phyloP scores from a whole-genome alignment of 495 filamentous ascomycete species.

The Cercophora sp. region DNA sequence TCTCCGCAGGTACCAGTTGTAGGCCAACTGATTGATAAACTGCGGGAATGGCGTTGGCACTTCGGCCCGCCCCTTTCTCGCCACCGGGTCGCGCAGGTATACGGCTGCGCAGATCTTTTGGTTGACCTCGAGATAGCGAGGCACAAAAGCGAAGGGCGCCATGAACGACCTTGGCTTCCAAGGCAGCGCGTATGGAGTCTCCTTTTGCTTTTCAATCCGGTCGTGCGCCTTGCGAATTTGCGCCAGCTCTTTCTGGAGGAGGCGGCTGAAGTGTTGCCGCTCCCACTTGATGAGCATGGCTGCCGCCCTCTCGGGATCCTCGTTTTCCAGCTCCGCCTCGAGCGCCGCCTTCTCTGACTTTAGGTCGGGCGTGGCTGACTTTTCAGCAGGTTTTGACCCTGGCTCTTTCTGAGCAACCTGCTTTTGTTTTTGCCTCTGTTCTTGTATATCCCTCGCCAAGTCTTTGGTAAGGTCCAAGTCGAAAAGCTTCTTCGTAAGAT shows the following conservation, averaged over 20 bases:
- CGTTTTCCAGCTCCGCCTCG: no score
- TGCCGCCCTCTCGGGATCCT: no score
- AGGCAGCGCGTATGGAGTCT: slow-evolving; percentile 87
- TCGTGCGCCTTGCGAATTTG: slow-evolving; percentile 68
- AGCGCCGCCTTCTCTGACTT: no score
- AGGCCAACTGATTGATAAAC: slow-evolving; percentile 66
- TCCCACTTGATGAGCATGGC: not conserved
- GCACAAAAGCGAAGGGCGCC: slow-evolving; percentile 89
- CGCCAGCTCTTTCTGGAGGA: slow-evolving; percentile 25
- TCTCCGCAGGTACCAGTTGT: slow-evolving; percentile 89
- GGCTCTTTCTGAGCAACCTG: slow-evolving; percentile 2
- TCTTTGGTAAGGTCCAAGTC: slow-evolving; percentile 20
- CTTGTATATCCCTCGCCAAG: not conserved
- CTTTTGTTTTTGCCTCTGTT: not conserved
- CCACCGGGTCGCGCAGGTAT: slow-evolving; percentile 92
- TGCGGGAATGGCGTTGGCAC: slow-evolving; percentile 80
- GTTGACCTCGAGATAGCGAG: slow-evolving; percentile 94
- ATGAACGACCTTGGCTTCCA: slow-evolving; percentile 88
- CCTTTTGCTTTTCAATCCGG: slow-evolving; percentile 61
- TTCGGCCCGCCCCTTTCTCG: slow-evolving; percentile 79
- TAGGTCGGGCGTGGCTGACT: no score
- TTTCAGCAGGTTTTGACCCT: no score
- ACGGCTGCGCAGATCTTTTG: slow-evolving; percentile 93
- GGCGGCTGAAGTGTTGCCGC: no score
- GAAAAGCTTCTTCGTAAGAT: slow-evolving; percentile 15